Evolutionary conservation across 2,329 filamentous ascomycete genomes (phyloP), one percentile per base, ranked within the genome.

Genomic region (Pestalotiopsis sp.): DNA sequence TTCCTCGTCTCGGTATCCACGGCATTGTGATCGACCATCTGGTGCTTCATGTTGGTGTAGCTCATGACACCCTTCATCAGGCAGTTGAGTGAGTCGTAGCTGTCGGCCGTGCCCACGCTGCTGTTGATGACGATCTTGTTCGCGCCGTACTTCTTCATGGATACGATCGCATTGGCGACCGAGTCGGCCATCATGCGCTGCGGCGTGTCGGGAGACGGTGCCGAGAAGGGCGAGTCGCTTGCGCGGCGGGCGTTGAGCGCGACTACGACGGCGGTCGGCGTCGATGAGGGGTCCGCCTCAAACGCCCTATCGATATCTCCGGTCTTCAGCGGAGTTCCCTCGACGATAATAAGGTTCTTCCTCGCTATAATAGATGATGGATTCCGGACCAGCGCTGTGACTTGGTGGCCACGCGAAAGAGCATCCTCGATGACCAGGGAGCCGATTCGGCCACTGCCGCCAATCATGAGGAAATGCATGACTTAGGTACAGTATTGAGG

Each of bases 91-190:
- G 82, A 81, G 0, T 68, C 31, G 74, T 79, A 84, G 4, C 85
- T 87, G 38, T 79, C 75, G 0, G 83, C 85, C 1, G 83, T 81
- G 12, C 87, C 87, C 69, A 85, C 83, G 1, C 84, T 82, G 13
- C 83, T 85, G 76, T 89, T 82, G 62, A 86, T 78, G 31, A 88
- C 79, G 2, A 87, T 72, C 65, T 85, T 86, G 61, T 70, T 64
- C 11, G 80, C 76, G 0, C 74, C 74, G 62, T 77, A 76, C 20
- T 77, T 74, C 65, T 80, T 76, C 80, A 84, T 84, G 4, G 74
- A 77, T 0, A 76, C 70, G 13, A 83, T 71, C 3, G 81, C 71
- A 59, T 82, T 81, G 25, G 74, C 74, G 17, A 82, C 78, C 17
- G 81, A 78, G 67, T 84, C 80, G 2, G 82, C 80, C 79, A 89